phyloP scores from a whole-genome alignment of 495 filamentous ascomycete species.

The Penicillium atrosanguineum region DNA sequence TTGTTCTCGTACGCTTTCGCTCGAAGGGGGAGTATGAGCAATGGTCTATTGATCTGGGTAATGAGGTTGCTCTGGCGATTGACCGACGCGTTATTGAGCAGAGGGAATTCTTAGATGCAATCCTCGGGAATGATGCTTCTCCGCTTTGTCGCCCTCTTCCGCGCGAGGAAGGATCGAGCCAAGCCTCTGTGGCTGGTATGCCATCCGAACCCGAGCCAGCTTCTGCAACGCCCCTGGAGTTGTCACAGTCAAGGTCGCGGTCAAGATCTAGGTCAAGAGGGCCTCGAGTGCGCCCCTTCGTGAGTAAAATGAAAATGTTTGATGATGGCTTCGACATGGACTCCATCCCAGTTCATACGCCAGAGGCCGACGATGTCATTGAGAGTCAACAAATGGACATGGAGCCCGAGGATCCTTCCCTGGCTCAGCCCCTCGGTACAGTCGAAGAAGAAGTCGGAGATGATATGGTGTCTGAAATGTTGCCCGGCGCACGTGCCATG shows the following conservation, averaged over 20 bases:
- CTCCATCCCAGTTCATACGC: conserved; percentile 36
- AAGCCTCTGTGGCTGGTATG: conserved; percentile 4
- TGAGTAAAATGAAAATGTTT: conserved; percentile 76
- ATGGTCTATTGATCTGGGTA: conserved; percentile 69
- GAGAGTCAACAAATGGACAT: conserved; percentile 26
- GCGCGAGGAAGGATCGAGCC: conserved; percentile 24
- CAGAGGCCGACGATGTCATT: conserved; percentile 15
- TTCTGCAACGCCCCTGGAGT: not conserved
- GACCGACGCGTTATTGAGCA: conserved; percentile 85
- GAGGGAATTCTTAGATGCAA: conserved; percentile 89
- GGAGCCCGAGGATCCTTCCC: conserved; percentile 15
- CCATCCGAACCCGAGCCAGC: conserved; percentile 1
- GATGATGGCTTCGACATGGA: conserved; percentile 56
- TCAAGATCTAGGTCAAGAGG: conserved; percentile 20
- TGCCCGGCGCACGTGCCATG: conserved; percentile 68
- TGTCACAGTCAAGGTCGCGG: conserved; percentile 6
- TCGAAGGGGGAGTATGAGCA: conserved; percentile 59
- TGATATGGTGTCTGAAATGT: conserved; percentile 60
- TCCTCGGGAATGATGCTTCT: conserved; percentile 72
- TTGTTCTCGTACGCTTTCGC: conserved; percentile 75
- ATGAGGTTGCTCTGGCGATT: conserved; percentile 62
- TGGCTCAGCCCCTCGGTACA: conserved; percentile 13
- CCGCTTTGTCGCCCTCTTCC: conserved; percentile 62
- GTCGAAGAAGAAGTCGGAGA: conserved; percentile 46
- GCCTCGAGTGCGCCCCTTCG: conserved; percentile 34